phyloP scores from a whole-genome alignment of 352 stramenopile species.

The Phytophthora pinifolia region DNA sequence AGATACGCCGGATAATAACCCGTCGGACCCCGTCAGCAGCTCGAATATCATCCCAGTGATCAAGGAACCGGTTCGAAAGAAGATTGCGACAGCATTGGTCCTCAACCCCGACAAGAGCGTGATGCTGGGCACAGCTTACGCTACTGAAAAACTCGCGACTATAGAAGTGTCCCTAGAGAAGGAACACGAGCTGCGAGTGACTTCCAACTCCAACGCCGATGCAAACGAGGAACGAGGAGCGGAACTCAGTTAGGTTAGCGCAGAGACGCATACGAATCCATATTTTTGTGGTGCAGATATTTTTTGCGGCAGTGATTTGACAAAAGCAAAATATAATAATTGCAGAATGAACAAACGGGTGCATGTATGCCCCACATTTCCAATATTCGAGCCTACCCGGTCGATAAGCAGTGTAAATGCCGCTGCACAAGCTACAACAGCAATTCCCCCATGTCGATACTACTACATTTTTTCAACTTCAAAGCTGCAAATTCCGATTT shows the following conservation, averaged over 20 bases:
- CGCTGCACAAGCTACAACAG: no score
- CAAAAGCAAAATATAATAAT: no score
- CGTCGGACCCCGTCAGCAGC: conserved; percentile 9
- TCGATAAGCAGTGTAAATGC: no score
- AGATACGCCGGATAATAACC: conserved; percentile 1
- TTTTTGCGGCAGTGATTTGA: no score
- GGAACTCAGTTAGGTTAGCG: neutral
- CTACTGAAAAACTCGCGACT: conserved; percentile 2
- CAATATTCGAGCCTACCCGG: no score
- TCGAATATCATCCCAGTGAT: conserved; percentile 14
- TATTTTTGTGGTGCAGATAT: no score
- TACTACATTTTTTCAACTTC: no score
- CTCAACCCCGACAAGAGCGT: conserved; percentile 26
- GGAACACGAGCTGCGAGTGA: neutral
- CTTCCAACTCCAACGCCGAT: neutral
- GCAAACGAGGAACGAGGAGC: neutral
- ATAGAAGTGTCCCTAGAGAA: conserved; percentile 1
- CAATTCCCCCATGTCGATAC: no score
- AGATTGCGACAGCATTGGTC: conserved; percentile 18
- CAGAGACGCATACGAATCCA: no score
- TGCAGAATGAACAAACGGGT: no score
- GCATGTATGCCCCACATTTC: no score
- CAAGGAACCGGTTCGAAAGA: conserved; percentile 14
- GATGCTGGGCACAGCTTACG: conserved; percentile 35
- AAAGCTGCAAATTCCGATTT: no score